Percentiles rank a stretch among this genome's conserved stretches.
Evolutionary conservation across 129 eudicot genomes (phyloP).

Genomic region (Helichrysum umbraculigerum): DNA sequence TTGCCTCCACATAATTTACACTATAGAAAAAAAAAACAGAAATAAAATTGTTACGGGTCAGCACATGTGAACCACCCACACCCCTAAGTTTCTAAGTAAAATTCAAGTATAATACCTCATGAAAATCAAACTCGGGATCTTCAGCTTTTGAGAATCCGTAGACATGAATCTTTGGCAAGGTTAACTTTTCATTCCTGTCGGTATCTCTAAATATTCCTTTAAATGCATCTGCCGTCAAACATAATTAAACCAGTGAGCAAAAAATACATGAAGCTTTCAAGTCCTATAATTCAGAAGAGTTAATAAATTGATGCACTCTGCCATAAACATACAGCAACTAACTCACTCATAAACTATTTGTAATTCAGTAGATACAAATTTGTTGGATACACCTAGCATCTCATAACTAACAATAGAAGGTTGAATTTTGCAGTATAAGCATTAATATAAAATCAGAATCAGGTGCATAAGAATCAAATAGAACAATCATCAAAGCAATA

Average conservation of each 20-base stretch:
- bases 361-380: neutral
- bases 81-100: neutral
- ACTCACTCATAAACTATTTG: neutral
- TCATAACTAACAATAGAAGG: neutral
- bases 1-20: neutral
- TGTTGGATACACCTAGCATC: too few species aligned
- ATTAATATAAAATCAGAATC: neutral
- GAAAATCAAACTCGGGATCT: constrained; percentile 96
- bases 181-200: constrained; percentile 32
- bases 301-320: neutral
- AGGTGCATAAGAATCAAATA: neutral
- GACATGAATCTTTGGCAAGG: constrained; percentile 81
- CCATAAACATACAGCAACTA: neutral
- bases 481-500: neutral
- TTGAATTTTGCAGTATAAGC: neutral
- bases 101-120: constrained; percentile 52
- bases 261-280: neutral
- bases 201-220: constrained; percentile 59
- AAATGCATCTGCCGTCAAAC: constrained; percentile 66
- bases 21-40: neutral
- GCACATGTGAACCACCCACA: neutral
- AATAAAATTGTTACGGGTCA: neutral
- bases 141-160: constrained; percentile 96
- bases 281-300: neutral
- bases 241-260: constrained; percentile 2